Evolutionary conservation across 2,329 filamentous ascomycete species (phyloP), one percentile per base, ranked within the genome.

Genomic region (Pseudogymnoascus sp.): DNA sequence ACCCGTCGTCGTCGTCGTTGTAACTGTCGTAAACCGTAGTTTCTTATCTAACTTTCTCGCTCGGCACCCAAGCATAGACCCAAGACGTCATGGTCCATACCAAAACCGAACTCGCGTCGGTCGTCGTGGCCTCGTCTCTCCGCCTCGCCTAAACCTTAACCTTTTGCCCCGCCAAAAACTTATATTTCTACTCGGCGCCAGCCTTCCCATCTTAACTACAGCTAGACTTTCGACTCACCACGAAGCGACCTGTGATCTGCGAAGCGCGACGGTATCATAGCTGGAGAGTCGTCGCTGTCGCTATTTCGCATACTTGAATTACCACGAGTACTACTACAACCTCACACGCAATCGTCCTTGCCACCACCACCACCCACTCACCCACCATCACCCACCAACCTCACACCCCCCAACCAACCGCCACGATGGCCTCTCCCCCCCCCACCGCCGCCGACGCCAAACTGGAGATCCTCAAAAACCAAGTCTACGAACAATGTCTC

Each of bases 361-460:
- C 36, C 36, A 37, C 36, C n/a, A 36, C 34, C 5, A 2, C 6
- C 29, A 31, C 7, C 5, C 29, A 31, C 29, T 1, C 7, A 26
- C 29, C 7, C 37, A 16, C 37, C n/a, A 16, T n/a, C 14, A 39
- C 37, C 36, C 12, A 23, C 59, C 18, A 14, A 7, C 14, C 21
- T 7, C 59, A 21, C 59, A 5, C 5, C 60, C 14, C n/a, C 29
- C 12, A 39, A 60, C 78, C 79, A 34, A 83, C 81, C 69, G 82
- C 66, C 77, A 78, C 16, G 69, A 70, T 60, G 70, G 66, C 61
- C 78, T 79, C 65, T 76, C 78, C 65, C 75, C 78, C 47, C 75
- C 77, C 39, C 77, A 77, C 57, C 74, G 60, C 60, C 8, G 8
- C 5, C 14, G 60, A 61, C 23, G n/a, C 54, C 18, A 60, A 60